Evolutionary conservation across 78 protist species (phyloP).

Genomic region (Dictyostelium citrinum): DNA sequence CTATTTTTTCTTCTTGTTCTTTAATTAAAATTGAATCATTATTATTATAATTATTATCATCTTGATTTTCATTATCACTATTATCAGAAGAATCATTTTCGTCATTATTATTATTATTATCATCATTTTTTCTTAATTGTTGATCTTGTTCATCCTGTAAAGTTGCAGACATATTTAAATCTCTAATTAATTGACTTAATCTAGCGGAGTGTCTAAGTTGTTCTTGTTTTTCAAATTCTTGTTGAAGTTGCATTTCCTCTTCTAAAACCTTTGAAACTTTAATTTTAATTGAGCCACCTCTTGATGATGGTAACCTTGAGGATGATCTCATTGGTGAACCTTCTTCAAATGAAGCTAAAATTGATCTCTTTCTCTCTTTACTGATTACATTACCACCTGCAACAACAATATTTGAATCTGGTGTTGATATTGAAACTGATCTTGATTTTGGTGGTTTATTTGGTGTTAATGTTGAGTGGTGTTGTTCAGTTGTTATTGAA

Average conservation of each 20-base stretch:
- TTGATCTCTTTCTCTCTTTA: neutral
- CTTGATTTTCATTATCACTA: neutral
- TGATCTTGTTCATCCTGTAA: neutral
- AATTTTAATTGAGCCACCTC: constrained; percentile 35
- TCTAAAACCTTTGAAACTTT: neutral
- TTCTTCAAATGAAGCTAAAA: neutral
- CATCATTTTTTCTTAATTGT: neutral
- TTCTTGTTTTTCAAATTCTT: constrained; percentile 27
- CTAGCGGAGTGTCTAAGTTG: constrained; percentile 11
- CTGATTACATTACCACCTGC: neutral
- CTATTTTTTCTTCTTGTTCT: neutral
- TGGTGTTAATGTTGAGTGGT: neutral
- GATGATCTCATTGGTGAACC: neutral
- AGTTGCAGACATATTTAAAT: neutral
- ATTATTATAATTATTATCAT: no score
- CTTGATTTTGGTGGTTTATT: neutral
- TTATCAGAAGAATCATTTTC: neutral
- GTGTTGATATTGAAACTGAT: neutral
- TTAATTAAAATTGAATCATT: neutral
- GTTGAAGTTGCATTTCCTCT: constrained; percentile 39
- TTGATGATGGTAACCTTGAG: constrained; percentile 35
- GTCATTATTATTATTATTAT: neutral
- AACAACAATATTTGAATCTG: neutral
- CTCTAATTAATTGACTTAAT: neutral
- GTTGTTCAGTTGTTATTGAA: neutral